Evolutionary conservation across 805 yeast species (phyloP), one percentile per base, ranked within the genome.

Genomic region (Cyberlindnera misumaiensis): DNA sequence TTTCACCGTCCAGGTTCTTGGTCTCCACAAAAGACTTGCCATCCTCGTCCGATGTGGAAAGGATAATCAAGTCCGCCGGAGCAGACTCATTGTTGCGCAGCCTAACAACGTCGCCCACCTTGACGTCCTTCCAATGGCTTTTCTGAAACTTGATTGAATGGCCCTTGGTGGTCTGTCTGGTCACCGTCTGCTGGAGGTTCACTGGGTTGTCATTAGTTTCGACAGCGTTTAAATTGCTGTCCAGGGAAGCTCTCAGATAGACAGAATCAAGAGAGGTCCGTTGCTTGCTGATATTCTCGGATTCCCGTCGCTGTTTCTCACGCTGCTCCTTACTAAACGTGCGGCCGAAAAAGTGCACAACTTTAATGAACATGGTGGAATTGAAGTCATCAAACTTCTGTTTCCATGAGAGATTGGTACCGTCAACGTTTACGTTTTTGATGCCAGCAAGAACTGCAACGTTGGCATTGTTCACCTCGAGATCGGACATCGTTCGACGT

Each of bases 1-100:
- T 75, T 52, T 76, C 82, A 59, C 94, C 93, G 59, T 83, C 94
- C 47, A 83, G 67, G 58, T 83, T 83, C 52, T 83, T 83, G 0
- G 94, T 83, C 56, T 83, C 94, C 13, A 83, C 76, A 50, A 76
- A 52, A 60, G 89, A 82, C 36, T 72, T 74, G 36, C 80, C 81
- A 48, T 82, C 86, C 10, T 6, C 14, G 13, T 28, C 37, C 3
- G 37, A 35, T 4, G 86, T 70, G 5, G 87, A 67, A 7, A 83
- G 53, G 26, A 83, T 58, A 34, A 82, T 65, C 11, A 78, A 57
- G 59, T 83, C 94, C 2, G 90, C 88, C 1, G 94, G 94, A 6
- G 82, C 70, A 62, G 83, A 90, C 53, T 83, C 93, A 53, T 83
- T 78, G 47, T 77, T 75, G 45, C 80, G 74, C 18, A 83, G 68